Base-by-base conservation (phyloP, 108 stramenopile species). In the Ochromonas danica region DNA sequence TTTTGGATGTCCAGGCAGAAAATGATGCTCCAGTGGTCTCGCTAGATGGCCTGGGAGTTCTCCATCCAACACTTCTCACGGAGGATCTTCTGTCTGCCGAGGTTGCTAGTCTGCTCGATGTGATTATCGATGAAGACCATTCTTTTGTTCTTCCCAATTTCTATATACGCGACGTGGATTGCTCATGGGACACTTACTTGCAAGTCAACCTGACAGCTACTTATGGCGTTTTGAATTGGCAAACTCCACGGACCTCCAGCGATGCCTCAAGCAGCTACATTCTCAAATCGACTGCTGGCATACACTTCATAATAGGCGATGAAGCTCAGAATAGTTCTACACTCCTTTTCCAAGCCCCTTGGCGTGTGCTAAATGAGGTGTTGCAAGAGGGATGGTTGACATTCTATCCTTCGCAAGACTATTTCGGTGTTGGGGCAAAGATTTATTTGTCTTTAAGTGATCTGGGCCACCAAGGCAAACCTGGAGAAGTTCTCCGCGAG, bases 21-120 rank as follows among this genome's bases (percentile, higher is more conserved):
- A 38, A 70, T 22, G 67, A 70, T 40, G 40, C 36, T 10, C 67
- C 67, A 10, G 67, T 70, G 67, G 36, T 70, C 10, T 40, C 36
- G 36, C 10, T 70, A 17, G 17, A 14, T 31, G 10, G 14, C 14
- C 22, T 57, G 51, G 17, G 33, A 40, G 33, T 70, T 22, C 14
- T 40, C 67, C 10, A 22, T 31, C 14, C 10, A 31, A 17, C 36
- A 17, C 22, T 38, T 10, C 22, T 70, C 22, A 40, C 67, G 40
- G 67, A 22, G 17, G 67, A 70, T 70, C 36, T 17, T 14, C 22
- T 70, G 39, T 70, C 67, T 22, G 67, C 67, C 17, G 10, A 31
- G 36, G 67, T 70, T 10, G 22, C 40, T 10, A 31, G 33, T 10
- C 22, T 57, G 51, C 51, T 10, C 17, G 17, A 10, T 22, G 22